Evolutionary conservation across 345 rosid genomes (phyloP), one percentile per base, ranked within the genome.

Genomic region (Jatropha curcas): DNA sequence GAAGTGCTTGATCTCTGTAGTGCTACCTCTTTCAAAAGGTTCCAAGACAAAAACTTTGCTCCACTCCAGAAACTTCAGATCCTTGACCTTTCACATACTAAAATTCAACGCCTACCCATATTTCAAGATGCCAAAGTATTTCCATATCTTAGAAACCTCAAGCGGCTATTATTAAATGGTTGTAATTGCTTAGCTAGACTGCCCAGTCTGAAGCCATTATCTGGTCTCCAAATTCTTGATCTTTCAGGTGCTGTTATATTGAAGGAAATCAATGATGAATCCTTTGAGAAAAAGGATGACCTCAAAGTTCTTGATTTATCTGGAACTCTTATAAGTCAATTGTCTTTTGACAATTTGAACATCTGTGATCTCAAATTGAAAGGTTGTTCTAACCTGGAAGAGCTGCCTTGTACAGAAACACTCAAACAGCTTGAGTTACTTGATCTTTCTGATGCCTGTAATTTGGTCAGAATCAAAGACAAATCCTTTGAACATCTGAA

Each of bases 1-100:
- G 89, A 85, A 81, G 82, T 85, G 60, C 73, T 90, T 55, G 90
- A 86, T 81, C 37, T 88, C 28, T 86, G 86, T 60, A 91, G 86
- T 22, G 74, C 76, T 58, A 59, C 31, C 60, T 74, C 81, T 13
- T 79, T 88, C 37, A 27, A 10, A 5, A 85, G 20, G 3, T 14
- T 28, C 52, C 4, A 57, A 19, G 73, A 57, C 16, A 57, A 43
- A 27, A 56, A 8, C 17, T 69, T 84, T 56, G 8, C 52, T 4
- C 11, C 53, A 3, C 84, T 86, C 43, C 19, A 0, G 31, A 16
- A 80, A 5, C 90, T 90, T 76, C 84, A 84, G 45, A 77, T 68
- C 35, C 79, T 86, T 34, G 82, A 88, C 70, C 80, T 90, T 72
- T 86, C 89, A 0, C 71, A 45, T 60, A 88, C 87, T 74, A 71